Evolutionary conservation across 2,329 filamentous ascomycete species (phyloP), one percentile per base, ranked within the genome.

Genomic region (Pseudogymnoascus destructans): DNA sequence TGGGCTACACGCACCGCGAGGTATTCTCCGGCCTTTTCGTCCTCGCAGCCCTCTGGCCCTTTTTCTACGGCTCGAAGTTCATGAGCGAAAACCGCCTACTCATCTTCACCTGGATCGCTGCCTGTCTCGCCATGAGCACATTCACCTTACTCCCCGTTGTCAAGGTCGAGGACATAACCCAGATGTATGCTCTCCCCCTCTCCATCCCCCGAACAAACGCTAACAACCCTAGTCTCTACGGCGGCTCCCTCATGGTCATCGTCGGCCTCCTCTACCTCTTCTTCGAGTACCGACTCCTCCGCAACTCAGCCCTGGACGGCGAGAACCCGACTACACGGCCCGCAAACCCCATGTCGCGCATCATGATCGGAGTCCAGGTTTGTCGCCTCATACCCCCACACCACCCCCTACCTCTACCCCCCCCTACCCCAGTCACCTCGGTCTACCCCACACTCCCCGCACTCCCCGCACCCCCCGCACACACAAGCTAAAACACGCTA

Each of bases 1-100:
- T 95, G 73, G 91, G 89, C 56, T 98, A 98, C 70, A 95, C 95
- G 59, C 80, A 92, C 65, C 85, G 93, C 38, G 86, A 95, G 67
- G 82, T 97, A 21, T 85, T 95, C 65, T 95, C 92, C 0, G 74
- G 81, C 0, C 81, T 92, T 59, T 98, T 91, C 67, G 66, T 91
- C 23, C 64, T 91, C 3, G 90, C 82, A 3, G 80, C 84, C 0
- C 76, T 87, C 42, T 98, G 91, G 87, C 93, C 93, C 0, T 64
- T 79, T 0, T 75, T 82, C 0, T 87, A 93, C 64, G 92, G 93
- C 0, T 66, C 78, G 23, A 75, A 76, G 0, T 97, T 98, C 66
- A 63, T 96, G 7, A 77, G 73, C 57, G 73, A 79, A 23, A 85
- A 97, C 67, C 68, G 74, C 10, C 67, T 79, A 3, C 77, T 95